Base-by-base conservation (phyloP, 2,329 filamentous ascomycete species). In the Rhynchosporium agropyri region DNA sequence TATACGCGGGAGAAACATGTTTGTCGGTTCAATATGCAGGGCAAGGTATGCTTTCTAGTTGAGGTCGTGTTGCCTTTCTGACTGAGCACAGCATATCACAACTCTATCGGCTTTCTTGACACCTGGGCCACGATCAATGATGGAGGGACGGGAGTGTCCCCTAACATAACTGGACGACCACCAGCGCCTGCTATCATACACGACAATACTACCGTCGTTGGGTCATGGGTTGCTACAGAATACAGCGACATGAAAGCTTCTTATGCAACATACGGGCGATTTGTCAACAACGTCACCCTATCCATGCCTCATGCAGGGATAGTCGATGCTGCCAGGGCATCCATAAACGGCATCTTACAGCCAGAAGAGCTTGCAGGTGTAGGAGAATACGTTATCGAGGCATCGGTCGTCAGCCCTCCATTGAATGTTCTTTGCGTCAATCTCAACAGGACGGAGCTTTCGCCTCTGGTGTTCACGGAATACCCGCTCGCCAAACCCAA, bases 391-490 rank as follows among this genome's bases (percentile, higher is more conserved):
- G 79, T 79, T 3, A 78, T 94, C 3, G 77, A 79, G 13, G 91
- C 90, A 0, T 86, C 88, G 0, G 87, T 92, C 0, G 84, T 89
- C 0, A 89, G 87, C 0, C 90, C 90, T 0, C 80, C 83, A 0
- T 76, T 93, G 50, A 91, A 93, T 66, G 88, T 91, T 0, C 75
- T 92, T 38, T 95, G 91, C 68, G 87, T 83, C 1, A 89, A 89
- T 48, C 79, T 92, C 79, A 80, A 80, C 0, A 62, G 73, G 26
- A 69, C 79, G 0, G 88, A 91, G 60, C 74, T 94, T 1, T 74
- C 71, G 0, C 89, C 89, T 0, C 75, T 93, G 1, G 78, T 93
- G 0, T 92, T 88, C 64, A 80, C 79, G 0, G 66, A 75, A 1
- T 92, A 88, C 87, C 82, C 84, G 0, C 61, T 80, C 33, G 77